phyloP scores from a whole-genome alignment of 73 alveolate species.

The Tetrahymena thermophila region DNA sequence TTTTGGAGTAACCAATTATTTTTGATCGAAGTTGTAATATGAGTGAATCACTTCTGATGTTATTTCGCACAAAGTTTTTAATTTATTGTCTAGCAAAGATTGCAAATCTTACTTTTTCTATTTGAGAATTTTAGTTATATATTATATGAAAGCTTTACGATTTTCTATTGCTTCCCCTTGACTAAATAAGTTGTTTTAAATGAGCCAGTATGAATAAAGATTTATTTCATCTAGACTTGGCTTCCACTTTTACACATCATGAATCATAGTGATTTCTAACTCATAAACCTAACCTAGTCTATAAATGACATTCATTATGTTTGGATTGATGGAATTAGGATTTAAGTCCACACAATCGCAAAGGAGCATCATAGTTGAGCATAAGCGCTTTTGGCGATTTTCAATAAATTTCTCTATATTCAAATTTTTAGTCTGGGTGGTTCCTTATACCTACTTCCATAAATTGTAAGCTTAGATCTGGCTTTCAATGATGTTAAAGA shows the following conservation, averaged over 20 bases:
- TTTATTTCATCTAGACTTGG: slow-evolving; percentile 14
- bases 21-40: neutral
- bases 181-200: neutral
- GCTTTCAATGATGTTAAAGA: slow-evolving; percentile 20
- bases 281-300: slow-evolving; percentile 42
- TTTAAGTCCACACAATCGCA: slow-evolving; percentile 43
- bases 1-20: neutral
- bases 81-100: neutral
- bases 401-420: slow-evolving; percentile 19
- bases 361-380: slow-evolving; percentile 41
- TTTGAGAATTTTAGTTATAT: neutral
- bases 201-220: slow-evolving; percentile 22
- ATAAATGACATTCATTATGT: slow-evolving; percentile 12
- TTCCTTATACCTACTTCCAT: slow-evolving; percentile 12
- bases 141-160: neutral
- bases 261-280: slow-evolving; percentile 17
- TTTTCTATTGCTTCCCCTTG: neutral
- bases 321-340: neutral
- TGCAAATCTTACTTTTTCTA: neutral
- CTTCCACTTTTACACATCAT: slow-evolving; percentile 42
- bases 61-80: neutral
- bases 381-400: slow-evolving; percentile 32
- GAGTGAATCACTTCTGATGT: neutral
- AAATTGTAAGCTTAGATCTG: slow-evolving; percentile 33
- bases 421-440: neutral